Evolutionary conservation across 768 basidiomycete genomes (phyloP), one percentile per base, ranked within the genome.

Genomic region (Boletales sp.): DNA sequence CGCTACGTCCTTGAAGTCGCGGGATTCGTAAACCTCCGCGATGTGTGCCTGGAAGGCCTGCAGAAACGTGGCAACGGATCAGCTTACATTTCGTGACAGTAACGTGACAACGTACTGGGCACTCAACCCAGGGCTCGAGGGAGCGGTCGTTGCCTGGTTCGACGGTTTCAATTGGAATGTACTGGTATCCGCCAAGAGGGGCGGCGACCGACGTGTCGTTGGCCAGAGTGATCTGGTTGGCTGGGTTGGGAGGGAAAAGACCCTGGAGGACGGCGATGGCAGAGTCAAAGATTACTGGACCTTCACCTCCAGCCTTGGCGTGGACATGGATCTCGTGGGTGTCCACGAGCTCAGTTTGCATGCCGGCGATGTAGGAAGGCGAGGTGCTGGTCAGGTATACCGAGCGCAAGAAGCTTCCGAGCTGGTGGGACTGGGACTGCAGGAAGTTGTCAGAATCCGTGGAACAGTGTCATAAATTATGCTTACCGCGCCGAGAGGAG

Each of bases 81-180:
- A 54, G 47, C 45, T n/a, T 18, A 46, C 18, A n/a, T 44, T 19
- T 38, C 17, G 14, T 27, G 21, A 32, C 17, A 18, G 45, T 48
- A 42, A 12, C 4, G 19, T 40, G 30, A 31, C 10, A 29, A 61
- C 72, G 21, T 65, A 82, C 79, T 2, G 78, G 77, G 60, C 82
- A 84, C 53, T 73, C 67, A 8, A 80, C 82, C 87, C 87, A 93
- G 56, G 84, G 84, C 70, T 94, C 89, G 53, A 93, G 74, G 19
- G 87, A 87, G 60, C 87, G 82, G 65, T 90, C 87, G 56, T 90
- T 88, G 46, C 77, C 78, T 27, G 90, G 86, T 66, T 90, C 88
- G 43, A 93, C 85, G n/a, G 89, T 90, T 73, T 91, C 86, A 29
- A 90, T 87, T 1, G 90, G 87, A 42, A 94, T 79, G 56, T 93